Evolutionary conservation across 495 filamentous ascomycete genomes (phyloP).

Genomic region (Hypoxylon intermedium): DNA sequence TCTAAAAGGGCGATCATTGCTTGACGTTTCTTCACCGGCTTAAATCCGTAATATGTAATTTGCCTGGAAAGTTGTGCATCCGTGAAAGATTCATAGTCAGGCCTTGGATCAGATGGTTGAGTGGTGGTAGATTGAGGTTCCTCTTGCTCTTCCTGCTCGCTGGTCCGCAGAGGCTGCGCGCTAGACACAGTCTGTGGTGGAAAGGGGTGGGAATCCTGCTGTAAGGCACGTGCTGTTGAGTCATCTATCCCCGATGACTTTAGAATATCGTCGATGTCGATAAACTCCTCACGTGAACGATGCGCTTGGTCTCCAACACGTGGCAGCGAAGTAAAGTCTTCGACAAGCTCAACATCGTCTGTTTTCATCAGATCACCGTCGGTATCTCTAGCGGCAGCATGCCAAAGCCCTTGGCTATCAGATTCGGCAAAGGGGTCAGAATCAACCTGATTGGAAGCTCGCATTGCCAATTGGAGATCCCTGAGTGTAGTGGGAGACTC

Average conservation of each 20-base stretch:
- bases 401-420: slow-evolving; percentile 63
- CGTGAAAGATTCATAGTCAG: slow-evolving; percentile 69
- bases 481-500: slow-evolving; percentile 73
- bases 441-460: slow-evolving; percentile 60
- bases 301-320: not conserved
- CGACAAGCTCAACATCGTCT: slow-evolving; percentile 64
- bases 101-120: slow-evolving; percentile 51
- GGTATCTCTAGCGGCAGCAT: slow-evolving; percentile 68
- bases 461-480: slow-evolving; percentile 74
- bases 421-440: slow-evolving; percentile 49
- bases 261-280: slow-evolving; percentile 51
- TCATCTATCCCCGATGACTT: slow-evolving; percentile 25
- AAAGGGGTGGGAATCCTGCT: slow-evolving; percentile 11
- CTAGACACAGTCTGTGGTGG: slow-evolving; percentile 8
- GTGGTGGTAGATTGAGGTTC: slow-evolving; percentile 3
- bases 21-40: slow-evolving; percentile 70
- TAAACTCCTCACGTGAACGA: slow-evolving; percentile 31
- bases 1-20: slow-evolving; percentile 76
- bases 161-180: slow-evolving; percentile 29
- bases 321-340: slow-evolving; percentile 22
- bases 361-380: slow-evolving; percentile 66
- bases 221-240: not conserved
- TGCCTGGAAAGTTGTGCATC: slow-evolving; percentile 69
- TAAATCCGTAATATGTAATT: slow-evolving; percentile 73
- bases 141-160: not conserved